Evolutionary conservation across 257 asterid species (phyloP).

Genomic region (Fraxinus americana): DNA sequence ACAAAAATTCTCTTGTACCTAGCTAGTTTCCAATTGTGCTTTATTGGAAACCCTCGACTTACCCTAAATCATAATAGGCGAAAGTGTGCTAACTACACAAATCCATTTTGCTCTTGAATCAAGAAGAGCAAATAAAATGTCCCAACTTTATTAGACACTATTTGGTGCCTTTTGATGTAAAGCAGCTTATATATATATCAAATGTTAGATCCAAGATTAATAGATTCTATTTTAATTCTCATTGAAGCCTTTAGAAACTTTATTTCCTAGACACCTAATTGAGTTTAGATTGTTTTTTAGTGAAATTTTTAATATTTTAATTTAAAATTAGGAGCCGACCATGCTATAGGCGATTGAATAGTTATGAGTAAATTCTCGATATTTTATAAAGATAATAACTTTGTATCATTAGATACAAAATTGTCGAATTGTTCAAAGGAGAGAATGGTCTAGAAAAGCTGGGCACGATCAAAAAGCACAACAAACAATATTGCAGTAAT

Average conservation of each 20-base stretch:
- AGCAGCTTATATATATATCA: neutral
- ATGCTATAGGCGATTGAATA: no score
- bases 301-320: no score
- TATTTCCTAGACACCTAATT: neutral
- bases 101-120: neutral
- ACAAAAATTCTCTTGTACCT: no score
- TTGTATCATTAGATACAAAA: no score
- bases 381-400: no score
- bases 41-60: neutral
- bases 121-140: neutral
- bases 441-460: no score
- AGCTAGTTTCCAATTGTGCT: no score
- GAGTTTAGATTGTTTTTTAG: neutral
- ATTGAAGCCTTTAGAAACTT: neutral
- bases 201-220: neutral
- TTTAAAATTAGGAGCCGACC: neutral
- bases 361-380: no score
- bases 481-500: no score
- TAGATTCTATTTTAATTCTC: neutral
- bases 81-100: no score
- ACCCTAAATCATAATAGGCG: neutral
- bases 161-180: neutral
- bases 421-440: no score
- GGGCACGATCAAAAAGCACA: no score
- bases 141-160: slow-evolving; percentile 1